These are phyloP conservation scores for Gossypium anomalum DNA, from an alignment of 345 rosid genomes.

Conservation along the genomic window DNA sequence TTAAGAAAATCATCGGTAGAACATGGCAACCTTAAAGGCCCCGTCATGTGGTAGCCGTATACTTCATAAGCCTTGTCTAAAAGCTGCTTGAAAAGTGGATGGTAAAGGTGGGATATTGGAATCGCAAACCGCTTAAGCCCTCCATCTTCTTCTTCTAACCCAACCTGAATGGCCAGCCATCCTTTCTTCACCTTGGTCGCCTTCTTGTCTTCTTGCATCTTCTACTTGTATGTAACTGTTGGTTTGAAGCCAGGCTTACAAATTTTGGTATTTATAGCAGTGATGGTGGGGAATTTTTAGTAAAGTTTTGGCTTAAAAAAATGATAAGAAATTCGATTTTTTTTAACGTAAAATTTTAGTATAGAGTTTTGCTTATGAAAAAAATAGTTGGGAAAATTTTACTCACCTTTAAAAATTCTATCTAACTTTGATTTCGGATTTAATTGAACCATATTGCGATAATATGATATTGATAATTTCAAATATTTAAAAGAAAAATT, in stretches of 20 bases:
- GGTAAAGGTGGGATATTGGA: constrained; percentile 42
- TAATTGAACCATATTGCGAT: too few relatives aligned
- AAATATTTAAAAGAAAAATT: too few relatives aligned
- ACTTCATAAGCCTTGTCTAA: constrained; percentile 40
- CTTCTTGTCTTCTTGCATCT: background rate
- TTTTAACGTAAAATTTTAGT: too few relatives aligned
- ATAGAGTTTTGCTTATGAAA: too few relatives aligned
- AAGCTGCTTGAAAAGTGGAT: constrained; percentile 41
- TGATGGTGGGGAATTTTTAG: background rate
- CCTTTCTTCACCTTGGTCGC: constrained; percentile 17
- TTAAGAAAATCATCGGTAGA: constrained; percentile 44
- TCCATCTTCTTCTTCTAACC: constrained; percentile 33
- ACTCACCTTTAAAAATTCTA: too few relatives aligned
- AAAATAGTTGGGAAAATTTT: too few relatives aligned
- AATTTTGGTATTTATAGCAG: background rate
- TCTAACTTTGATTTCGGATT: too few relatives aligned
- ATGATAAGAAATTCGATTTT: too few relatives aligned
- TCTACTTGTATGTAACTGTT: background rate
- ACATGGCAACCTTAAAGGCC: constrained; percentile 43
- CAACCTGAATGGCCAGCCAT: constrained; percentile 43
- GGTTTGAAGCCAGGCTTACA: background rate
- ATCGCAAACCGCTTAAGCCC: constrained; percentile 30
- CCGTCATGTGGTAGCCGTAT: constrained; percentile 38
- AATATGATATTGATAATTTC: too few relatives aligned
- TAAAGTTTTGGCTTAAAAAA: too few relatives aligned